Conservation (phyloP, 2,329 filamentous ascomycete species). For the Talaromyces sp. region DNA sequence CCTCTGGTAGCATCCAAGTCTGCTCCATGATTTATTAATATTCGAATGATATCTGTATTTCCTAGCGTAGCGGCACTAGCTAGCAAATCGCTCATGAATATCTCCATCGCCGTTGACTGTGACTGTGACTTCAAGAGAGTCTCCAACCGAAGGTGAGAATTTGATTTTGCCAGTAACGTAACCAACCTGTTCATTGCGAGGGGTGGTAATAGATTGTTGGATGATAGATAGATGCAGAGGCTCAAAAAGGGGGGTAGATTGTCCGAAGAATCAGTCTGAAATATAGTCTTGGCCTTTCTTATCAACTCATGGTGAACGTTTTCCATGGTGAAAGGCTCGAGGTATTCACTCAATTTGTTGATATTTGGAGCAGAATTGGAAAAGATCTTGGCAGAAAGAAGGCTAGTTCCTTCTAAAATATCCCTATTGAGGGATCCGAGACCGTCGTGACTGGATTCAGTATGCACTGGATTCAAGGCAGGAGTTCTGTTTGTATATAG, state of each 20-base stretch:
- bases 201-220: slow-evolving; percentile 14
- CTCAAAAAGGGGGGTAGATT: background rate
- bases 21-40: slow-evolving; percentile 12
- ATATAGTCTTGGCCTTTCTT: slow-evolving; percentile 1
- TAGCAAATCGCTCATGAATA: slow-evolving; percentile 16
- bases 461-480: background rate
- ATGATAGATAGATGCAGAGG: slow-evolving; percentile 14
- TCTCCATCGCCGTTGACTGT: slow-evolving; percentile 13
- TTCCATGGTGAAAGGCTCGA: background rate
- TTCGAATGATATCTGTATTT: slow-evolving; percentile 13
- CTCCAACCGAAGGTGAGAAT: slow-evolving; percentile 6
- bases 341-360: background rate
- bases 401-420: background rate
- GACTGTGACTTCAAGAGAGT: slow-evolving; percentile 14
- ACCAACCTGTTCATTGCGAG: slow-evolving; percentile 11
- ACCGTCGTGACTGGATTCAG: background rate
- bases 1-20: slow-evolving; percentile 11
- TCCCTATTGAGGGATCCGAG: background rate
- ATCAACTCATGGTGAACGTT: background rate
- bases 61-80: slow-evolving; percentile 15
- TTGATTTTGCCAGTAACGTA: slow-evolving; percentile 12
- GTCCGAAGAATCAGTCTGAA: background rate
- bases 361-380: background rate
- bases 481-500: background rate
- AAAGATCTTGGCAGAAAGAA: background rate